Conservation (phyloP, 139 green algal species). For the Picochlorum sp. region DNA sequence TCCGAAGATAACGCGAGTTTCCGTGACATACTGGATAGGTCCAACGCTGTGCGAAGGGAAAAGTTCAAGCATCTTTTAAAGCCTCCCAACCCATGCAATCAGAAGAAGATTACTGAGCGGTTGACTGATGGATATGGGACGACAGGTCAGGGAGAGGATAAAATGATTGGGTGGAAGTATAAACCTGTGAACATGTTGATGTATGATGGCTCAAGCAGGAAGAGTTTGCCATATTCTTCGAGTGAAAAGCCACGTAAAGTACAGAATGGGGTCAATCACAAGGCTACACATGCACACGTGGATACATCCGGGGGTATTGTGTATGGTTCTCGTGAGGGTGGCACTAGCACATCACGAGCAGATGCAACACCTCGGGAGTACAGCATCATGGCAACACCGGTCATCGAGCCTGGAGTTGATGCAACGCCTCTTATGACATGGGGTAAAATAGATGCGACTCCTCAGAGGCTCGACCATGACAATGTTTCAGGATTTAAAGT, state of each 20-base stretch:
- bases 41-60: slow-evolving; percentile 23
- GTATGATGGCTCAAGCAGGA: slow-evolving; percentile 46
- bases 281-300: slow-evolving; percentile 29
- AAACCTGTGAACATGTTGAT: slow-evolving; percentile 57
- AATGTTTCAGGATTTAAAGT: slow-evolving; percentile 22
- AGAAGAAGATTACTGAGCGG: slow-evolving; percentile 4
- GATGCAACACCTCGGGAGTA: slow-evolving; percentile 15
- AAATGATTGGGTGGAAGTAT: slow-evolving; percentile 42
- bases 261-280: slow-evolving; percentile 54
- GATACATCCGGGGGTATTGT: background rate
- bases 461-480: slow-evolving; percentile 45
- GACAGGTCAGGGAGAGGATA: slow-evolving; percentile 49
- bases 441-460: slow-evolving; percentile 73
- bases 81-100: background rate
- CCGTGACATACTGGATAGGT: slow-evolving; percentile 41
- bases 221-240: slow-evolving; percentile 30
- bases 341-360: background rate
- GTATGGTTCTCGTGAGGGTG: background rate
- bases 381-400: slow-evolving; percentile 35
- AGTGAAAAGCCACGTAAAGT: slow-evolving; percentile 51
- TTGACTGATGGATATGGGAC: slow-evolving; percentile 55
- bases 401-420: slow-evolving; percentile 35
- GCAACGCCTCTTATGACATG: slow-evolving; percentile 77
- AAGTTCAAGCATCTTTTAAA: background rate
- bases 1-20: slow-evolving; percentile 85